Evolutionary conservation across 345 rosid species (phyloP).

Genomic region (Gossypium sturtianum): DNA sequence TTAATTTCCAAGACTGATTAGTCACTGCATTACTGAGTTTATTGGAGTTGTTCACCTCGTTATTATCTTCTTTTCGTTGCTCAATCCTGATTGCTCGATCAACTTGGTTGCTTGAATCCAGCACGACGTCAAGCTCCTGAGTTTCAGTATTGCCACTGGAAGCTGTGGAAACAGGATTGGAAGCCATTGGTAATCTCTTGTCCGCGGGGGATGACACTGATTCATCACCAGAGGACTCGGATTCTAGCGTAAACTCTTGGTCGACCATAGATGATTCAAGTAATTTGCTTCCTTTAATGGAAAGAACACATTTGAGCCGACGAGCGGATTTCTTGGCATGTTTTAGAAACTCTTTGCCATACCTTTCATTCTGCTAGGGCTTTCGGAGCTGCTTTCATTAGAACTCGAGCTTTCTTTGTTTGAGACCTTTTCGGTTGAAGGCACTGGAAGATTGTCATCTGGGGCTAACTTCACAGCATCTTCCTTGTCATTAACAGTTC

Average conservation of each 20-base stretch:
- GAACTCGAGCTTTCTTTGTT: conserved; percentile 30
- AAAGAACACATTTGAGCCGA: conserved; percentile 46
- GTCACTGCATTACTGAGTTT: conserved; percentile 8
- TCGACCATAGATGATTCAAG: conserved; percentile 17
- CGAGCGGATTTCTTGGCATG: conserved; percentile 58
- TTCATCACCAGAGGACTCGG: conserved; percentile 49
- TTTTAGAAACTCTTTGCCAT: conserved; percentile 54
- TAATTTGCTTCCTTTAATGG: conserved; percentile 49
- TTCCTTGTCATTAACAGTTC: conserved; percentile 39
- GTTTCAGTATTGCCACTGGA: conserved; percentile 2
- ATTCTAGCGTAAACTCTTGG: conserved; percentile 22
- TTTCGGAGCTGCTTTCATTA: conserved; percentile 33
- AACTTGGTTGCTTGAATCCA: conserved; percentile 18
- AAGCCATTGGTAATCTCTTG: conserved; percentile 19
- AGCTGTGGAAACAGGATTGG: conserved; percentile 11
- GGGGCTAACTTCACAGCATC: conserved; percentile 39
- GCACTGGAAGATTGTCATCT: conserved; percentile 39
- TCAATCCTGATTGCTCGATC: conserved; percentile 18
- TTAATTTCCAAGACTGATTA: conserved; percentile 1
- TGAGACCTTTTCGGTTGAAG: conserved; percentile 25
- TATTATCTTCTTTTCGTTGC: conserved; percentile 11
- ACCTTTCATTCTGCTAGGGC: conserved; percentile 43
- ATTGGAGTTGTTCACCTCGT: conserved; percentile 11
- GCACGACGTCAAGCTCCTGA: conserved; percentile 16
- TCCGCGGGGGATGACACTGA: conserved; percentile 20